A percentile compares a stretch with the other conserved stretches of the same genome.
Evolutionary conservation across 2,329 filamentous ascomycete genomes (phyloP).

Genomic region (Trichoderma sp.): DNA sequence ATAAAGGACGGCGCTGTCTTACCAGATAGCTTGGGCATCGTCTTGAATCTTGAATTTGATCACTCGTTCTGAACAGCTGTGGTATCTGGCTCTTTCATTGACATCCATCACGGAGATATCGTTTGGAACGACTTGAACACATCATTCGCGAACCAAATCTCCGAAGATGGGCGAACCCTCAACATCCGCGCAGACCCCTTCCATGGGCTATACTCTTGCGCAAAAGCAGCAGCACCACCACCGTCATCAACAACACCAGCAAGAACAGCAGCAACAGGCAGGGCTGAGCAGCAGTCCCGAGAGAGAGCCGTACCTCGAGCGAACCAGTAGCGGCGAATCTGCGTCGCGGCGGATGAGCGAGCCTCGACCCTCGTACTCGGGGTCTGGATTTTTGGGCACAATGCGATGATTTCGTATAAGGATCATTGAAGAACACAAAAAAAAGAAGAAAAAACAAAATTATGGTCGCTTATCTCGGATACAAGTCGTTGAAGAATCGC

Average conservation of each 20-base stretch:
- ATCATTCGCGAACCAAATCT: not conserved
- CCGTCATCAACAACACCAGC: not conserved
- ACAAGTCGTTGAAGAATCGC: not conserved
- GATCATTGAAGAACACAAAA: no score
- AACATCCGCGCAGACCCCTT: not conserved
- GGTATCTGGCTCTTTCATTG: not conserved
- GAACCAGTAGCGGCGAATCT: conserved; percentile 18
- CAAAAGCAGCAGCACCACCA: not conserved
- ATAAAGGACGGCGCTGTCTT: not conserved
- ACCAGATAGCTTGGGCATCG: not conserved
- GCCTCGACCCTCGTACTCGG: conserved; percentile 19
- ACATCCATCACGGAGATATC: not conserved
- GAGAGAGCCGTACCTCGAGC: conserved; percentile 2
- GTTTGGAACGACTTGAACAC: not conserved
- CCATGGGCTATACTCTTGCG: not conserved
- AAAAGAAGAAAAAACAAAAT: no score
- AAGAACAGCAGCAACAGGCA: conserved; percentile 2
- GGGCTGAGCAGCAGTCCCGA: conserved; percentile 14
- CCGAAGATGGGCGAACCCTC: conserved; percentile 14
- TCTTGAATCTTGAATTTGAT: not conserved
- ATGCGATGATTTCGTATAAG: conserved; percentile 14
- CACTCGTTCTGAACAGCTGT: not conserved
- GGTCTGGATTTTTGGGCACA: conserved; percentile 27
- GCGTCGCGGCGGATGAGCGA: conserved; percentile 8
- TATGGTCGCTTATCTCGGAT: no score